Conservation (phyloP, 345 rosid genomes). For the Dovyalis caffra region DNA sequence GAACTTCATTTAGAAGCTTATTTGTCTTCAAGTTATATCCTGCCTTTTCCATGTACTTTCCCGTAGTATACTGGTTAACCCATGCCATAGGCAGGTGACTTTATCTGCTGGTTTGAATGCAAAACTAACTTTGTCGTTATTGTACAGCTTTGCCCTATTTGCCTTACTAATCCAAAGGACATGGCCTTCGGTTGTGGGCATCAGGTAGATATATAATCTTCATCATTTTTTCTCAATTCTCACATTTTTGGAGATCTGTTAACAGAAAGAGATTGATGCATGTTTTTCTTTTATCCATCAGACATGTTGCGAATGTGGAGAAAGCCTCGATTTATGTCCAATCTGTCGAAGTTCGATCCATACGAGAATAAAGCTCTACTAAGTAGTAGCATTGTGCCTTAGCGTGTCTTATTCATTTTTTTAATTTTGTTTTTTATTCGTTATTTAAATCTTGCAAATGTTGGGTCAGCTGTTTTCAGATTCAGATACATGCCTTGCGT, state of each 20-base stretch:
- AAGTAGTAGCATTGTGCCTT: conserved; percentile 7
- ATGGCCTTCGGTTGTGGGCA: conserved; percentile 99
- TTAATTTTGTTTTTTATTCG: conserved; percentile 12
- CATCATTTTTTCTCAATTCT: background rate
- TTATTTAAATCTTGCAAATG: conserved; percentile 13
- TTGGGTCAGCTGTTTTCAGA: conserved; percentile 21
- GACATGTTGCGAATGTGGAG: conserved; percentile 90
- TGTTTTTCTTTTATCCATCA: conserved; percentile 27
- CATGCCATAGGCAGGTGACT: background rate
- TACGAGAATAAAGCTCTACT: conserved; percentile 83
- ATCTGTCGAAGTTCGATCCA: conserved; percentile 74
- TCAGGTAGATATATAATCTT: conserved; percentile 51
- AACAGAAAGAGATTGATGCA: background rate
- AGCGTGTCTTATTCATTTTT: background rate
- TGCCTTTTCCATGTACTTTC: background rate
- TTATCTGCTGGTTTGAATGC: background rate
- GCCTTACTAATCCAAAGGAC: conserved; percentile 64
- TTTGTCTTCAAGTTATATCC: background rate
- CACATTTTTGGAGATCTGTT: background rate
- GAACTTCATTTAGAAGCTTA: background rate
- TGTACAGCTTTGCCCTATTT: conserved; percentile 79
- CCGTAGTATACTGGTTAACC: no score
- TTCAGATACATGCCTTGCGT: conserved; percentile 15
- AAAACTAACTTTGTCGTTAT: conserved; percentile 6
- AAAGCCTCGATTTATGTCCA: conserved; percentile 70